A percentile compares a stretch with the other conserved stretches of the same genome.
Conservation (phyloP, 805 yeast genomes). For the Sugiyamaella qingdaonensis region DNA sequence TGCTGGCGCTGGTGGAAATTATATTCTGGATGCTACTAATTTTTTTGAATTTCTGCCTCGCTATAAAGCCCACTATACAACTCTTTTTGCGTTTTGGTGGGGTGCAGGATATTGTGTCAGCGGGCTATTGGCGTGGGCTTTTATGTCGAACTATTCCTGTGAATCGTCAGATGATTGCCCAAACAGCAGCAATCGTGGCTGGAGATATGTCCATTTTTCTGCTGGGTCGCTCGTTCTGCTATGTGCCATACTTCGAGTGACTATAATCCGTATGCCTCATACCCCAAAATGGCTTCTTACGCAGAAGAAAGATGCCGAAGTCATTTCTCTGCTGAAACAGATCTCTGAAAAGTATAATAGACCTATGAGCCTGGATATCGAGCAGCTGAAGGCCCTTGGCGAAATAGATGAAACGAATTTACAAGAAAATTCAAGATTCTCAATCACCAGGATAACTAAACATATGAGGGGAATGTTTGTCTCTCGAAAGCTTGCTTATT, state of each 20-base stretch:
- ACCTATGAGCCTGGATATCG: slow-evolving; percentile 42
- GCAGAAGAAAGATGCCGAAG: slow-evolving; percentile 48
- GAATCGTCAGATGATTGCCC: slow-evolving; percentile 40
- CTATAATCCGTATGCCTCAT: slow-evolving; percentile 44
- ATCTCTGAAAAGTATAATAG: slow-evolving; percentile 46
- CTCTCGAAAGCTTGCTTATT: slow-evolving; percentile 38
- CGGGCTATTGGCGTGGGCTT: slow-evolving; percentile 50
- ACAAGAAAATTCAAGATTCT: slow-evolving; percentile 19
- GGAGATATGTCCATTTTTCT: slow-evolving; percentile 55
- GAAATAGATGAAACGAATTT: slow-evolving; percentile 26
- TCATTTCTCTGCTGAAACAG: slow-evolving; percentile 40
- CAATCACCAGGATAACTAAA: slow-evolving; percentile 7
- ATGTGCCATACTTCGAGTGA: slow-evolving; percentile 46
- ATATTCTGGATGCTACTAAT: slow-evolving; percentile 50
- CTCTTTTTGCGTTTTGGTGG: slow-evolving; percentile 57
- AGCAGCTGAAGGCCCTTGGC: slow-evolving; percentile 45
- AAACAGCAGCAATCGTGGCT: slow-evolving; percentile 48
- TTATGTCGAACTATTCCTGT: slow-evolving; percentile 48
- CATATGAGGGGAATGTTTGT: slow-evolving; percentile 39
- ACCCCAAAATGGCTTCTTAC: slow-evolving; percentile 54
- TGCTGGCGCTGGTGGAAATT: slow-evolving; percentile 53
- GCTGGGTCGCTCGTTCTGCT: slow-evolving; percentile 50
- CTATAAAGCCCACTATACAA: slow-evolving; percentile 46
- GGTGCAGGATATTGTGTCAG: slow-evolving; percentile 57
- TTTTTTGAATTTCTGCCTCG: slow-evolving; percentile 50